Percentiles rank a stretch among this genome's conserved stretches.
Evolutionary conservation across 257 asterid species (phyloP).

Genomic region (Nicotiana obtusifolia): DNA sequence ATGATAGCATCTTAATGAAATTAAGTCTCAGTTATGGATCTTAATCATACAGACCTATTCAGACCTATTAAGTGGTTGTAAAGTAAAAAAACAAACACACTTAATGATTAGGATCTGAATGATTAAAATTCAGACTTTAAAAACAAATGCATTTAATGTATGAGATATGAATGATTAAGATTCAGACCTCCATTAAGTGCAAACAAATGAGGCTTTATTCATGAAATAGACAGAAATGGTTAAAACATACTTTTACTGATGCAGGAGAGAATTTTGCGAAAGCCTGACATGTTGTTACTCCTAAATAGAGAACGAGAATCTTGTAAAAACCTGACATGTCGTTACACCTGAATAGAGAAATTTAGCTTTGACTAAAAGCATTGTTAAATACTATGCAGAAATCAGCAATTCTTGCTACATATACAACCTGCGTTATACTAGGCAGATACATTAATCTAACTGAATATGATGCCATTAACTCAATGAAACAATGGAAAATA

Average conservation of each 20-base stretch:
- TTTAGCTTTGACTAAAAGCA: slow-evolving; percentile 1
- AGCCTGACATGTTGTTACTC: background rate
- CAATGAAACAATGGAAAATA: background rate
- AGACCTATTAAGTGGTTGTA: too few species aligned
- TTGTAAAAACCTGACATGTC: background rate
- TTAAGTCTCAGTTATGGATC: too few species aligned
- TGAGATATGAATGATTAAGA: too few species aligned
- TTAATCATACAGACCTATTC: too few species aligned
- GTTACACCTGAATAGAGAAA: background rate
- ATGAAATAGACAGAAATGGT: background rate
- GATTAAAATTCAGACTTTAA: too few species aligned
- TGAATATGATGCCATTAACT: background rate
- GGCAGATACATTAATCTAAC: background rate
- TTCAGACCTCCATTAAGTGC: too few species aligned
- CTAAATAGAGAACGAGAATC: background rate
- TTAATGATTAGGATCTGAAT: too few species aligned
- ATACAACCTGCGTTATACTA: background rate
- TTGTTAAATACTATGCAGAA: background rate
- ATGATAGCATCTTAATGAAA: too few species aligned
- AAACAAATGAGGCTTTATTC: too few species aligned
- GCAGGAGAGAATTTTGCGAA: background rate
- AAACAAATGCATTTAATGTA: too few species aligned
- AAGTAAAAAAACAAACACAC: too few species aligned
- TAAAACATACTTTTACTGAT: background rate
- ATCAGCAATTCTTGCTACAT: background rate